Evolutionary conservation across 768 basidiomycete species (phyloP), one percentile per base, ranked within the genome.

Genomic region (Rhodotorula diobovata): DNA sequence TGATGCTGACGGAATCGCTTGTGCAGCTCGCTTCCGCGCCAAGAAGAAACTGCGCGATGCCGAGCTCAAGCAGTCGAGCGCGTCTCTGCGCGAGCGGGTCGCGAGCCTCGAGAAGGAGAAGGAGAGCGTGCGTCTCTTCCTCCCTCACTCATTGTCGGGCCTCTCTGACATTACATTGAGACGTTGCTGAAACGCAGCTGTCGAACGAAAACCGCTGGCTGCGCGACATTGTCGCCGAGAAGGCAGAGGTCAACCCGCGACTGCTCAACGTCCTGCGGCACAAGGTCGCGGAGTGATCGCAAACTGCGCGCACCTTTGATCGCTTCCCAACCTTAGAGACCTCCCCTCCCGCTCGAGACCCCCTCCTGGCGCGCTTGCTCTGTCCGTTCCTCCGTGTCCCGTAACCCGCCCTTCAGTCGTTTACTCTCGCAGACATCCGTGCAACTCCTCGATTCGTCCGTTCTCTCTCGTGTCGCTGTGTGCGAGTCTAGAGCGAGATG

Each of bases 11-110:
- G 48, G 14, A 1, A 1, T 2, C 2, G 2, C 11, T 11, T 10
- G 11, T 18, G 15, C 61, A 69, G 72, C 72, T 12, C 61, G 72
- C 0, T 73, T 73, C 57, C 60, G 72, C 1, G 65, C 65, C 2
- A 73, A 73, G 61, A 73, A 73, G 72, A 73, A 70, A 46, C 35
- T 60, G 41, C 45, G 64, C 32, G 68, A 69, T 20, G n/a, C 15
- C 2, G 61, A 58, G 23, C 32, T 70, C 34, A 64, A 73, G 61
- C 43, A 69, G 18, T 63, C 61, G 4, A 53, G 41, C 21, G 61
- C 65, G 2, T 50, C 69, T 28, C 61, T 73, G 16, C 23, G 72
- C 20, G 61, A 66, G 4, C 39, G 43, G 20, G 48, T 73, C 18
- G 43, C 48, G 0, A 32, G 32, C 12, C 53, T 73, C 12, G 72